Percentiles rank a stretch among this genome's conserved stretches.
Evolutionary conservation across 140 eudicot genomes (phyloP).

Genomic region (Cichorium intybus): DNA sequence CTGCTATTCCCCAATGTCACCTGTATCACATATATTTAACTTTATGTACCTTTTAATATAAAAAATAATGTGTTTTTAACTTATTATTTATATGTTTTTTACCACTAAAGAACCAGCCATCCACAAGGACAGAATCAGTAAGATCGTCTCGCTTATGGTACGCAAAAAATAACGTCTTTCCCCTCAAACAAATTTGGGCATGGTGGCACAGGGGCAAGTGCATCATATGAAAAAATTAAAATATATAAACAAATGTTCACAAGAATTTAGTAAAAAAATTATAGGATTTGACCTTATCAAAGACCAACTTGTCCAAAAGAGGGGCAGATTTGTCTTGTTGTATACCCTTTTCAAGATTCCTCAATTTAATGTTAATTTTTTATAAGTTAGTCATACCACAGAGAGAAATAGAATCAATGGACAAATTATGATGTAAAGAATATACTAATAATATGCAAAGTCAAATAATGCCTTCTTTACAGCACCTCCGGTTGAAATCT

Average conservation of each 20-base stretch:
- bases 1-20: conserved; percentile 99
- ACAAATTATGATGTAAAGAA: conserved; percentile 6
- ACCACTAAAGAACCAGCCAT: conserved; percentile 99
- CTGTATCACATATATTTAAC: conserved; percentile 33
- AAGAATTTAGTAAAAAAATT: not conserved
- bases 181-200: conserved; percentile 94
- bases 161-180: conserved; percentile 83
- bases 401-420: not conserved
- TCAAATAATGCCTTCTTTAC: conserved; percentile 74
- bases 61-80: not conserved
- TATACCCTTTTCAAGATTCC: conserved; percentile 82
- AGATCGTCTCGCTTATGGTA: conserved; percentile 84
- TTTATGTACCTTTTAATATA: not conserved
- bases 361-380: conserved; percentile 54
- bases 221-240: conserved; percentile 51
- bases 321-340: conserved; percentile 90
- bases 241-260: not conserved
- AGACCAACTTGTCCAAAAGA: conserved; percentile 75
- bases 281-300: conserved; percentile 62
- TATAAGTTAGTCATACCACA: conserved; percentile 18
- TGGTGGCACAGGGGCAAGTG: conserved; percentile 70
- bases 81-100: not conserved
- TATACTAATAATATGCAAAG: conserved; percentile 85
- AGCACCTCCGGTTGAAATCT: conserved; percentile 66
- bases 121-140: conserved; percentile 53